A percentile compares a stretch with the other conserved stretches of the same genome.
Conservation (phyloP, 176 grass and related monocot species). For the Eremochloa ophiuroides region DNA sequence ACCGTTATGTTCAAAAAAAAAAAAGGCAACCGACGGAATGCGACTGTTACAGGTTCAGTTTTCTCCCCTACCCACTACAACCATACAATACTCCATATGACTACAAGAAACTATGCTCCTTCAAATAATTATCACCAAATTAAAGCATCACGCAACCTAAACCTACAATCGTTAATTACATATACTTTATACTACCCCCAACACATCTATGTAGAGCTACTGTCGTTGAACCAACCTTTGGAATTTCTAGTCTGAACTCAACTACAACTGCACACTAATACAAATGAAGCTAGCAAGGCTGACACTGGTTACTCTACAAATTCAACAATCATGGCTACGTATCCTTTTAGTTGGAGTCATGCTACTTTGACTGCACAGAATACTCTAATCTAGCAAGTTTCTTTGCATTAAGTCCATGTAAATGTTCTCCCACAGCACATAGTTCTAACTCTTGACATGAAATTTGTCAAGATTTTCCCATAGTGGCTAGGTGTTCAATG, state of each 20-base stretch:
- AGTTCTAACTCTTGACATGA: neutral
- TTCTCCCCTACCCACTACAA: neutral
- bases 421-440: neutral
- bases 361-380: conserved; percentile 11
- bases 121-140: conserved; percentile 28
- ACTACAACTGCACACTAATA: conserved; percentile 23
- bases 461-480: neutral
- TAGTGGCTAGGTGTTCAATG: neutral
- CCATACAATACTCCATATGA: neutral
- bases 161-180: neutral
- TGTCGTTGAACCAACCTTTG: neutral
- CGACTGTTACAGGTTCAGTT: conserved; percentile 4
- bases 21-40: too few species aligned
- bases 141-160: neutral
- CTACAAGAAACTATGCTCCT: neutral
- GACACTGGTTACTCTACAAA: neutral
- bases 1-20: too few species aligned
- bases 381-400: conserved; percentile 1
- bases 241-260: neutral
- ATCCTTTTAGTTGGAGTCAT: neutral
- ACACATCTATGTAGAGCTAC: neutral
- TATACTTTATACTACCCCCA: neutral
- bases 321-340: neutral
- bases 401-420: neutral
- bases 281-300: neutral